These are phyloP conservation scores for Cordyceps pruinosa DNA, from an alignment of 2,329 filamentous ascomycete genomes.

Conservation along the genomic window DNA sequence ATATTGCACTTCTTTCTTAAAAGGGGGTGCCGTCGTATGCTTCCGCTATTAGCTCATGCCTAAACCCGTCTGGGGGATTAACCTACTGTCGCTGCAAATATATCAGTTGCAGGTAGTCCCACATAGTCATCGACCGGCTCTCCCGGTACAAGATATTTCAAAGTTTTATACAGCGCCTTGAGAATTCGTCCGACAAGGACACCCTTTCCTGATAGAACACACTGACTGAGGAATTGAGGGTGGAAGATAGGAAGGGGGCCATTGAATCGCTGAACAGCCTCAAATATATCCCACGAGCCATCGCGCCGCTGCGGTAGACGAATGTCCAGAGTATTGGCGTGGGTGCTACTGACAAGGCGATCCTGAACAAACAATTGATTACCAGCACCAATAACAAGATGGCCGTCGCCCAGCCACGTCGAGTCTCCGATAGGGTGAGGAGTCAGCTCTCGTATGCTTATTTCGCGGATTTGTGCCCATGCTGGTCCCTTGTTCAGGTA, in stretches of 20 bases:
- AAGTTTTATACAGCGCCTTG: constrained; percentile 60
- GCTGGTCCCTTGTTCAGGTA: constrained; percentile 85
- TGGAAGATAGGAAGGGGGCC: constrained; percentile 86
- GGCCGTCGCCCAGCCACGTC: constrained; percentile 79
- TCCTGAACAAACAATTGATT: constrained; percentile 87
- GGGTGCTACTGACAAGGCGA: constrained; percentile 60
- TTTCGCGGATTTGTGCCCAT: constrained; percentile 79
- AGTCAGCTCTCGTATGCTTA: constrained; percentile 72
- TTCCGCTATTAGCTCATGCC: neutral
- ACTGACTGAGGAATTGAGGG: constrained; percentile 82
- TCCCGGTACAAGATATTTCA: constrained; percentile 79
- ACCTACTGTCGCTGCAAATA: constrained; percentile 36
- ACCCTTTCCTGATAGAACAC: constrained; percentile 73
- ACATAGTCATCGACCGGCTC: constrained; percentile 75
- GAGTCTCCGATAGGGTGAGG: constrained; percentile 90
- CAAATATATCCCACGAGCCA: constrained; percentile 64
- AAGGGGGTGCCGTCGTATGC: neutral
- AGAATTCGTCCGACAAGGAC: constrained; percentile 65
- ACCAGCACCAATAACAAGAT: constrained; percentile 80
- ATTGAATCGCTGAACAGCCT: constrained; percentile 76
- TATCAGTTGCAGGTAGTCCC: constrained; percentile 55
- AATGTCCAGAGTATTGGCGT: constrained; percentile 49
- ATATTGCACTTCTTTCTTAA: constrained; percentile 29
- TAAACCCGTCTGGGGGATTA: neutral
- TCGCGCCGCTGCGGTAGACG: constrained; percentile 41